Conservation (phyloP, 768 basidiomycete species). For the Russula sp. region DNA sequence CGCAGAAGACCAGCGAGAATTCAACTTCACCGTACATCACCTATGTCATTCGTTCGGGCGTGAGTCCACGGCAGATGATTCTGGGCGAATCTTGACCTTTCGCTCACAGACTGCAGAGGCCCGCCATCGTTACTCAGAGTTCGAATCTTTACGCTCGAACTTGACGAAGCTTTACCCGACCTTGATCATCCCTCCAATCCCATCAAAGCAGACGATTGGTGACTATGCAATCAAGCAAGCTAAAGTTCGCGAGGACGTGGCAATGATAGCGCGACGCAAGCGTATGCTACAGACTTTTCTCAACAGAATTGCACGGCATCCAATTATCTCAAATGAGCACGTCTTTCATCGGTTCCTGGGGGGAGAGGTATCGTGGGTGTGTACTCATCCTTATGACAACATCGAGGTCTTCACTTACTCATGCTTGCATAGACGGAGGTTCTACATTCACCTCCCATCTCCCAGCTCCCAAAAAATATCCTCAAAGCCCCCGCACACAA, state of each 20-base stretch:
- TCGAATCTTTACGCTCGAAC: constrained; percentile 82
- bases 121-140: constrained; percentile 92
- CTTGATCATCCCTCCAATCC: constrained; percentile 94
- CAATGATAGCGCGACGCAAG: constrained; percentile 86
- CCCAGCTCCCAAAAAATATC: constrained; percentile 89
- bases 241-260: constrained; percentile 93
- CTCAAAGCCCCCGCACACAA: constrained; percentile 93
- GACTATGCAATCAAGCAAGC: constrained; percentile 97
- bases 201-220: constrained; percentile 89
- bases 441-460: constrained; percentile 85
- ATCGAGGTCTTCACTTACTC: not conserved
- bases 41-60: constrained; percentile 88
- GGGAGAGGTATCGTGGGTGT: constrained; percentile 92
- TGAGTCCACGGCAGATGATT: constrained; percentile 30
- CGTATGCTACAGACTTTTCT: constrained; percentile 95
- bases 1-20: constrained; percentile 88
- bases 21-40: constrained; percentile 89
- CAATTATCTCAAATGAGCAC: constrained; percentile 93
- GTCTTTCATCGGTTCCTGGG: constrained; percentile 95
- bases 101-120: constrained; percentile 65
- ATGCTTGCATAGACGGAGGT: constrained; percentile 65
- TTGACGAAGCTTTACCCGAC: constrained; percentile 90
- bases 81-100: constrained; percentile 3
- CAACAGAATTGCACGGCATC: constrained; percentile 82
- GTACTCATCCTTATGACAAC: constrained; percentile 23